Conservation (phyloP, 495 filamentous ascomycete genomes). For the Hypoxylon subgilvum region DNA sequence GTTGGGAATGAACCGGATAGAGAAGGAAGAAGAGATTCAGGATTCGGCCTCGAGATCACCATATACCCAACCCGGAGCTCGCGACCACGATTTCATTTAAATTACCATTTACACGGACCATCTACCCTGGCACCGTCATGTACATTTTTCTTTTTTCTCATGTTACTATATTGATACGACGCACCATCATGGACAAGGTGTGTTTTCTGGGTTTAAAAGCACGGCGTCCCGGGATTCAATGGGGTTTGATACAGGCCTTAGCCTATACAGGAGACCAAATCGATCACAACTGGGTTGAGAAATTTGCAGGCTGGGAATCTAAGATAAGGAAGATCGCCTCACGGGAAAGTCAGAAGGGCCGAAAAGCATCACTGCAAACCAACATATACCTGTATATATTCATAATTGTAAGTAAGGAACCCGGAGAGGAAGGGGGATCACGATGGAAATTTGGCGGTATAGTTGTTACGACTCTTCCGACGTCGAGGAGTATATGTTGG, state of each 20-base stretch:
- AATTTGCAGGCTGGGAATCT: constrained; percentile 2
- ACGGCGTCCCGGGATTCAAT: constrained; percentile 33
- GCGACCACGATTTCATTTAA: constrained; percentile 40
- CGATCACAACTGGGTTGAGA: neutral
- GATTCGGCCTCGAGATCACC: constrained; percentile 29
- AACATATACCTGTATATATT: neutral
- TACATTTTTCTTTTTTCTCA: constrained; percentile 21
- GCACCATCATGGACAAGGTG: neutral
- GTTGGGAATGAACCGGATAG: constrained; percentile 56
- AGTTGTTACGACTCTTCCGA: constrained; percentile 5
- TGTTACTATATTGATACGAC: constrained; percentile 16
- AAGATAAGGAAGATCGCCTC: neutral
- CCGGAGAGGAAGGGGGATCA: neutral
- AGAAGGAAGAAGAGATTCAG: constrained; percentile 33
- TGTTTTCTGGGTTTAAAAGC: constrained; percentile 24
- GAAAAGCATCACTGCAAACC: neutral
- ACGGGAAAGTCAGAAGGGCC: neutral
- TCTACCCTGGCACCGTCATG: constrained; percentile 1
- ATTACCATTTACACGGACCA: constrained; percentile 1
- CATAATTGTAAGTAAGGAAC: constrained; percentile 14
- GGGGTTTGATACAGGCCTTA: constrained; percentile 27
- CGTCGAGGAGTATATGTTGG: constrained; percentile 1
- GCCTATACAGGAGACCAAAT: constrained; percentile 5
- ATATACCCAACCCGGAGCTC: constrained; percentile 30
- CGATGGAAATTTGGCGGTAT: constrained; percentile 1